Evolutionary conservation across 2,329 filamentous ascomycete genomes (phyloP).

Genomic region (Chrysoporthe puriensis): DNA sequence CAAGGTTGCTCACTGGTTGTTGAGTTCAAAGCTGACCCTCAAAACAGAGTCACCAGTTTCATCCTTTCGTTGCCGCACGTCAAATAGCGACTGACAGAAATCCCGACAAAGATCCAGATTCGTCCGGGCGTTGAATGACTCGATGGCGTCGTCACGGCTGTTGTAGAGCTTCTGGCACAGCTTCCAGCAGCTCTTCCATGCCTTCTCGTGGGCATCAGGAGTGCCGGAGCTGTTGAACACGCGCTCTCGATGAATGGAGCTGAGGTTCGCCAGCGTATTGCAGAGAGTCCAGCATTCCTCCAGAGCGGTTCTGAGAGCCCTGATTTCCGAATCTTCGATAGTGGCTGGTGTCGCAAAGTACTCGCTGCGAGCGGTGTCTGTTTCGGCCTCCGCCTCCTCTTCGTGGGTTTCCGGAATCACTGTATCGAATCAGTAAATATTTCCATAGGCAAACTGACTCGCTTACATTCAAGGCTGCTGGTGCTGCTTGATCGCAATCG

Average conservation of each 20-base stretch:
- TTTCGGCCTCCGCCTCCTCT: slow-evolving; percentile 55
- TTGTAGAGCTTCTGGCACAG: slow-evolving; percentile 89
- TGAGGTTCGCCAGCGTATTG: slow-evolving; percentile 85
- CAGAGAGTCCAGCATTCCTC: slow-evolving; percentile 93
- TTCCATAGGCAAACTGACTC: slow-evolving; percentile 18
- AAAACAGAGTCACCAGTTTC: slow-evolving; percentile 84
- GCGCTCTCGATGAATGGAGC: slow-evolving; percentile 79
- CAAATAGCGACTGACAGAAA: slow-evolving; percentile 90
- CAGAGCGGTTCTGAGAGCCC: slow-evolving; percentile 73
- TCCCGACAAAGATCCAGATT: slow-evolving; percentile 88
- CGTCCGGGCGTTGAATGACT: slow-evolving; percentile 67
- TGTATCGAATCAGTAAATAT: slow-evolving; percentile 40
- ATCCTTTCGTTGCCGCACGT: slow-evolving; percentile 77
- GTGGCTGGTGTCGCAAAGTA: slow-evolving; percentile 47
- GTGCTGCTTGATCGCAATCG: slow-evolving; percentile 67
- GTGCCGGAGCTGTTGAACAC: slow-evolving; percentile 77
- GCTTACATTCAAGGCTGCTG: slow-evolving; percentile 77
- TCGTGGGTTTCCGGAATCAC: slow-evolving; percentile 56
- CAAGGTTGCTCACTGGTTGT: slow-evolving; percentile 71
- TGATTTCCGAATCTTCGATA: slow-evolving; percentile 60
- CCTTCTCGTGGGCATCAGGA: slow-evolving; percentile 79
- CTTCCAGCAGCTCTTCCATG: slow-evolving; percentile 94
- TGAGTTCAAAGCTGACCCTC: slow-evolving; percentile 90
- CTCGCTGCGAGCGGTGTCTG: slow-evolving; percentile 57
- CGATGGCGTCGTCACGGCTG: slow-evolving; percentile 71